These are phyloP conservation scores for Pichia terricola DNA, from an alignment of 1,139 yeast genomes.

Conservation along the genomic window DNA sequence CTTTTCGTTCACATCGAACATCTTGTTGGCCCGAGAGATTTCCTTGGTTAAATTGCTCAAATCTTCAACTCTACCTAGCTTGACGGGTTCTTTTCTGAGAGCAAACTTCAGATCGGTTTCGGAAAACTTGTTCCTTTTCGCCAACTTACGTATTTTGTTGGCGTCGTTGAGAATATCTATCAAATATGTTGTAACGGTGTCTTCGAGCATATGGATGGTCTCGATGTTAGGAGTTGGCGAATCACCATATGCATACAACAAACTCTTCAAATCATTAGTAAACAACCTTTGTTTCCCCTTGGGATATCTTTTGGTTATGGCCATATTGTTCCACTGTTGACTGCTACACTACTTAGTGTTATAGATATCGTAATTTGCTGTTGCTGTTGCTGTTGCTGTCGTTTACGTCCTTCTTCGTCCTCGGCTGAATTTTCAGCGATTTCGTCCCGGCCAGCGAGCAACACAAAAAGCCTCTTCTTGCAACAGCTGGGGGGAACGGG, in stretches of 20 bases:
- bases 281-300: constrained; percentile 31
- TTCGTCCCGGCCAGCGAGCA: too few relatives aligned
- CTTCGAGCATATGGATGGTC: constrained; percentile 74
- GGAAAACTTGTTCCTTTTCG: constrained; percentile 43
- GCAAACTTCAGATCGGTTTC: constrained; percentile 87
- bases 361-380: not conserved
- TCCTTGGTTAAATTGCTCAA: constrained; percentile 64
- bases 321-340: constrained; percentile 2
- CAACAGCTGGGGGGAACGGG: too few relatives aligned
- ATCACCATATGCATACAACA: constrained; percentile 83
- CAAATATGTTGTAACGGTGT: constrained; percentile 68
- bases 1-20: constrained; percentile 43
- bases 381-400: not conserved
- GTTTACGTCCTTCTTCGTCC: not conserved
- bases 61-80: constrained; percentile 77
- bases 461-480: too few relatives aligned
- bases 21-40: constrained; percentile 72
- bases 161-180: constrained; percentile 61
- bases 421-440: too few relatives aligned
- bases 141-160: constrained; percentile 37
- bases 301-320: constrained; percentile 11
- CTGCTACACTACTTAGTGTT: not conserved
- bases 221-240: constrained; percentile 68
- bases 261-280: constrained; percentile 51
- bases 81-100: constrained; percentile 70